Evolutionary conservation across 2,329 filamentous ascomycete genomes (phyloP).

Genomic region (Chalara sp.): DNA sequence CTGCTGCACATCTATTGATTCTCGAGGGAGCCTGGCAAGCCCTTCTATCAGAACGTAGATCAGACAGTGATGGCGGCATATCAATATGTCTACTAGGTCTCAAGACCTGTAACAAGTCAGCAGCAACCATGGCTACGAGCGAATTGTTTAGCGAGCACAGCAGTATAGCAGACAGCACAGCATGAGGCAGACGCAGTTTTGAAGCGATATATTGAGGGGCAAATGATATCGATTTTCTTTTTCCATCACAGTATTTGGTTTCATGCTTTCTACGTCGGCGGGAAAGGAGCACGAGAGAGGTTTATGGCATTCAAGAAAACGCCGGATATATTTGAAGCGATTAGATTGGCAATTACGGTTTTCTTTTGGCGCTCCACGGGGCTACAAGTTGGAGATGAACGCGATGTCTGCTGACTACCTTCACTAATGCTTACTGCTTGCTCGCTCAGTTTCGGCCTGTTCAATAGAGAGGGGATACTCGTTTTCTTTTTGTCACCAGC

Average conservation of each 20-base stretch:
- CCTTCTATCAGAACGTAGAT: slow-evolving; percentile 28
- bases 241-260: no score
- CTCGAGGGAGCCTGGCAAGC: slow-evolving; percentile 48
- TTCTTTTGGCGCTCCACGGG: no score
- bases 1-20: slow-evolving; percentile 37
- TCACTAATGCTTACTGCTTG: slow-evolving; percentile 49
- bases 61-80: slow-evolving; percentile 24
- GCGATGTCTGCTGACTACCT: no score
- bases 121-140: neutral
- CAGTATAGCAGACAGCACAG: slow-evolving; percentile 37
- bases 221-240: no score
- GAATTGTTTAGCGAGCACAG: slow-evolving; percentile 45
- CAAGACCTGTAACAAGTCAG: no score
- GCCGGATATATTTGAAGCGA: no score
- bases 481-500: slow-evolving; percentile 26
- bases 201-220: neutral
- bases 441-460: slow-evolving; percentile 39
- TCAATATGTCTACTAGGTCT: neutral
- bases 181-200: slow-evolving; percentile 10
- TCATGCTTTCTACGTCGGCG: no score
- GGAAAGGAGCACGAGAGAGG: no score
- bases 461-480: neutral
- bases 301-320: no score
- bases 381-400: no score
- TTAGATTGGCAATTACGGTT: no score